Conservation (phyloP, 1,139 yeast genomes). For the Yamadazyma dushanensis region DNA sequence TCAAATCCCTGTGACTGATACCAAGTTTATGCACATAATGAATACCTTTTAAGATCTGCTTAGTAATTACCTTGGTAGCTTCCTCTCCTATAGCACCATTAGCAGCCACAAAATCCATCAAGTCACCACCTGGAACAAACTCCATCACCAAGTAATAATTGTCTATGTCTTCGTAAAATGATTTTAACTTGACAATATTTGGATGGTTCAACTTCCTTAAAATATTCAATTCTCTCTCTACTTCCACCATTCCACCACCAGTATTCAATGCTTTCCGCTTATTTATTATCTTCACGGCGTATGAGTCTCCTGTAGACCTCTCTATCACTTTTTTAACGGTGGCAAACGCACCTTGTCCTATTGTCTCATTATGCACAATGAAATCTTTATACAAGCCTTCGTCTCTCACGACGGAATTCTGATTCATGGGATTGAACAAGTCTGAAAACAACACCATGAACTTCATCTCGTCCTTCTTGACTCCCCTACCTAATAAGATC, state of each 20-base stretch:
- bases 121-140: slow-evolving; percentile 93
- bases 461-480: slow-evolving; percentile 70
- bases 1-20: slow-evolving; percentile 89
- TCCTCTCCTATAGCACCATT: slow-evolving; percentile 91
- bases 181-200: slow-evolving; percentile 77
- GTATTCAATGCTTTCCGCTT: slow-evolving; percentile 76
- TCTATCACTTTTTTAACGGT: slow-evolving; percentile 90
- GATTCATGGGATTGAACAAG: slow-evolving; percentile 34
- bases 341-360: slow-evolving; percentile 98
- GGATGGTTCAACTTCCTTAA: slow-evolving; percentile 78
- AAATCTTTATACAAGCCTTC: slow-evolving; percentile 69
- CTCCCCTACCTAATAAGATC: slow-evolving; percentile 86
- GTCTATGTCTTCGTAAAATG: slow-evolving; percentile 80
- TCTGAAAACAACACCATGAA: slow-evolving; percentile 67
- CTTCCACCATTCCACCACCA: slow-evolving; percentile 68
- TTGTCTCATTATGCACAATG: slow-evolving; percentile 76
- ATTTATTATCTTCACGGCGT: slow-evolving; percentile 87
- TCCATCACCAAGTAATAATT: slow-evolving; percentile 91
- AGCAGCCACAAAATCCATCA: slow-evolving; percentile 93
- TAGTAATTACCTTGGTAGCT: slow-evolving; percentile 81
- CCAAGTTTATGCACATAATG: slow-evolving; percentile 85
- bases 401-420: slow-evolving; percentile 27
- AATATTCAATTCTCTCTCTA: slow-evolving; percentile 81
- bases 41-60: slow-evolving; percentile 82
- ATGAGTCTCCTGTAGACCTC: slow-evolving; percentile 77